Conservation (phyloP, 164 flowering plant genomes). For the Platanus orientalis region DNA sequence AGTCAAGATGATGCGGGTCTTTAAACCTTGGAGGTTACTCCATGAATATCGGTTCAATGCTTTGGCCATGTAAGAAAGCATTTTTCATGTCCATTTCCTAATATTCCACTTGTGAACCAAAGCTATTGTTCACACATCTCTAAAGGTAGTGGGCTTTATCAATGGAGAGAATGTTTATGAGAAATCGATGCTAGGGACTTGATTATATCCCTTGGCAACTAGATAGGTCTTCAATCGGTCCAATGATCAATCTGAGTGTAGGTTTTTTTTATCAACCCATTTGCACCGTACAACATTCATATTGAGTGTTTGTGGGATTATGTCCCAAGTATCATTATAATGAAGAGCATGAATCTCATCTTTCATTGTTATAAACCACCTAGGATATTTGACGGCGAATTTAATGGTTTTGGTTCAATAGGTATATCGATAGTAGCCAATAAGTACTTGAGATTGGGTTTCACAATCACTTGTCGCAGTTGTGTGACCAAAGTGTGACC, state of each 20-base stretch:
- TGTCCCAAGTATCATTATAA: neutral
- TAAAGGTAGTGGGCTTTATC: neutral
- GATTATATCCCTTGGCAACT: neutral
- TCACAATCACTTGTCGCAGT: neutral
- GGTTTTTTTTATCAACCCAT: neutral
- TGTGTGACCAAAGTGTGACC: too few species aligned
- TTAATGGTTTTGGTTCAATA: neutral
- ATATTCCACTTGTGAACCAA: too few species aligned
- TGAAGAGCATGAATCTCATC: neutral
- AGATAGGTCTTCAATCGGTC: neutral
- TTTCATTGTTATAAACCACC: neutral
- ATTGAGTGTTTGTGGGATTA: neutral
- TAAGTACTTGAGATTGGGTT: neutral
- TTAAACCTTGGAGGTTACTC: too few species aligned
- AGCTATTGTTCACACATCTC: neutral
- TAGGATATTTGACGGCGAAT: neutral
- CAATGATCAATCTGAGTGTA: neutral
- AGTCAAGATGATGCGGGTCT: too few species aligned
- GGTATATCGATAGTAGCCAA: neutral
- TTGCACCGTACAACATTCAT: neutral
- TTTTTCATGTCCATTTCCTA: too few species aligned
- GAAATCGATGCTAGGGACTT: neutral
- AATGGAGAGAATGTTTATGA: neutral
- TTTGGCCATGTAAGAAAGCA: too few species aligned
- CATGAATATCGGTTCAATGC: too few species aligned